Percentiles rank a stretch among this genome's conserved stretches.
Conservation (phyloP, 2,329 filamentous ascomycete species). For the Nothophoma quercina region DNA sequence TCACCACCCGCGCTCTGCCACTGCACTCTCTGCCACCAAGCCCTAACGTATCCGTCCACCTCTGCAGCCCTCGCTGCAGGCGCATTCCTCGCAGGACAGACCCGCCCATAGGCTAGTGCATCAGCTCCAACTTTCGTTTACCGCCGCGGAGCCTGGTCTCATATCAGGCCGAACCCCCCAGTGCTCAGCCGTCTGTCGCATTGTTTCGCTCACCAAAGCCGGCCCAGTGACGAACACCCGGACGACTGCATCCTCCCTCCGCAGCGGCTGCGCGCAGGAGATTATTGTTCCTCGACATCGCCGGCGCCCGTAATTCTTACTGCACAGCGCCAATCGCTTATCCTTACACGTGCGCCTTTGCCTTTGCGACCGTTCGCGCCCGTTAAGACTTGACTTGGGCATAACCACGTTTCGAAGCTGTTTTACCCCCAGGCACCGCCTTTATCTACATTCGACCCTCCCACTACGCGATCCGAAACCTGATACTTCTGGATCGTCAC, state of each 20-base stretch:
- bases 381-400: conserved; percentile 21
- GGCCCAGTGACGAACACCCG: conserved; percentile 14
- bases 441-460: conserved; percentile 24
- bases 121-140: conserved; percentile 22
- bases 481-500: conserved; percentile 27
- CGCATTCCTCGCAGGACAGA: conserved; percentile 31
- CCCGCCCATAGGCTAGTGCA: conserved; percentile 35
- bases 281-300: conserved; percentile 1
- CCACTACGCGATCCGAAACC: conserved; percentile 27
- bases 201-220: conserved; percentile 22
- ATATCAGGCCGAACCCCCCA: conserved; percentile 32
- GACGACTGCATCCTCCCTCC: conserved; percentile 25
- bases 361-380: conserved; percentile 9
- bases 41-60: conserved; percentile 21
- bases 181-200: conserved; percentile 16
- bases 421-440: conserved; percentile 36
- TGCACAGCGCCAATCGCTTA: conserved; percentile 34
- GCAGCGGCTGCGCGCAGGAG: conserved; percentile 20
- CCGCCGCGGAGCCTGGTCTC: conserved; percentile 23
- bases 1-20: conserved; percentile 30
- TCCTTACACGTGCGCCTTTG: conserved; percentile 20
- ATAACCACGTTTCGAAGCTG: conserved; percentile 47
- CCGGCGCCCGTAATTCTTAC: conserved; percentile 24
- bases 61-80: conserved; percentile 34
- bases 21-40: conserved; percentile 14